A percentile compares a stretch with the other conserved stretches of the same genome.
Conservation (phyloP, 208 protist species). For the Trypanosoma avium region DNA sequence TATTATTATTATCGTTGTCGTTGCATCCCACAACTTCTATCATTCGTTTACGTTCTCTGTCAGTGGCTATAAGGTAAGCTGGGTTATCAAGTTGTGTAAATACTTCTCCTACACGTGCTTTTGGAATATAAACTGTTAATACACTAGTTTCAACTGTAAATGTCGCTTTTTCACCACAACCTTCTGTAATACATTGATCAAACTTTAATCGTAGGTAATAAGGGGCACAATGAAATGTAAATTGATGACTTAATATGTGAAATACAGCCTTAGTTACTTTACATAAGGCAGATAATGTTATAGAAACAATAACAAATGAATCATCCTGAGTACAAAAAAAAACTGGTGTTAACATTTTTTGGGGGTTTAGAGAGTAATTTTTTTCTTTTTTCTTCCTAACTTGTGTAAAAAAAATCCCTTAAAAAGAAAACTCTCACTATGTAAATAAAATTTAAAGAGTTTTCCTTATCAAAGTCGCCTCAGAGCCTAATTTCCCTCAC, state of each 20-base stretch:
- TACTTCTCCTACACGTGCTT: constrained; percentile 52
- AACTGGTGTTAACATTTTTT: constrained; percentile 78
- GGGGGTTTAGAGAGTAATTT: neutral
- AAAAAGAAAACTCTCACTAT: constrained; percentile 18
- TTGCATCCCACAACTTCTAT: constrained; percentile 36
- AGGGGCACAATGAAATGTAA: constrained; percentile 87
- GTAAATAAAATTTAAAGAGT: too few relatives aligned
- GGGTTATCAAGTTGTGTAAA: constrained; percentile 89
- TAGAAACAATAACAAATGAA: constrained; percentile 73
- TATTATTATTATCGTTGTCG: neutral
- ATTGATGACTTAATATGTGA: constrained; percentile 73
- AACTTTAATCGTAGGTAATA: constrained; percentile 92
- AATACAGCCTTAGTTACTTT: constrained; percentile 82
- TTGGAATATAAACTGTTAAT: constrained; percentile 82
- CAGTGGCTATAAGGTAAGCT: constrained; percentile 82
- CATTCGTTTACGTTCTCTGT: constrained; percentile 61
- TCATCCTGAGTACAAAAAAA: constrained; percentile 84
- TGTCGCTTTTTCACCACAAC: constrained; percentile 64
- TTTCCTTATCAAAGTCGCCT: too few relatives aligned
- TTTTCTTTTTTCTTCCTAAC: constrained; percentile 14
- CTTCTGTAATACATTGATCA: constrained; percentile 71
- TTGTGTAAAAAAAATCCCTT: neutral
- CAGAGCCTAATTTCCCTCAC: too few relatives aligned
- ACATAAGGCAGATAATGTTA: constrained; percentile 74
- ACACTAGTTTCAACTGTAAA: constrained; percentile 78